Evolutionary conservation across 1,139 yeast genomes (phyloP).

Genomic region (Kodamaea suecica): DNA sequence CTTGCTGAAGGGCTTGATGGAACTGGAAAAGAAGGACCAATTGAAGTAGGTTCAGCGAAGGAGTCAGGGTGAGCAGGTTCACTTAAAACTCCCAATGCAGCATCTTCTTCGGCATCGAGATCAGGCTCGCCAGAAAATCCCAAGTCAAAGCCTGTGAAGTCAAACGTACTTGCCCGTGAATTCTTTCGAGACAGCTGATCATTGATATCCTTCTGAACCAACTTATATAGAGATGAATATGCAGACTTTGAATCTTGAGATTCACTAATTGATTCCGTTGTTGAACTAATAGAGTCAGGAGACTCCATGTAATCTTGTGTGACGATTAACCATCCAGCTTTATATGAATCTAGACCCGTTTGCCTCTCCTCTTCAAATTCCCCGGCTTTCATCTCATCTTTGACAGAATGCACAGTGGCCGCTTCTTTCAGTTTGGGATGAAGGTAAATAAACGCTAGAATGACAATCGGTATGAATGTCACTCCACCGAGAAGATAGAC

Average conservation of each 20-base stretch:
- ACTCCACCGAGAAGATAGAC: constrained; percentile 65
- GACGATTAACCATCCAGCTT: constrained; percentile 79
- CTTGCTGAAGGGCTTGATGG: too few species aligned
- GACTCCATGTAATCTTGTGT: constrained; percentile 70
- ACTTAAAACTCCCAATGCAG: constrained; percentile 10
- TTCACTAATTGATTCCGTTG: constrained; percentile 37
- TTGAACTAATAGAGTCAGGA: constrained; percentile 32
- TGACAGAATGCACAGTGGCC: constrained; percentile 20
- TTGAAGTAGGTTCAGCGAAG: too few species aligned
- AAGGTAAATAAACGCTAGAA: constrained; percentile 34
- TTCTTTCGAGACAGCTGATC: constrained; percentile 16
- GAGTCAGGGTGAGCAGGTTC: too few species aligned
- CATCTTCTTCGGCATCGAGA: constrained; percentile 6
- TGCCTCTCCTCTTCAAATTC: constrained; percentile 56
- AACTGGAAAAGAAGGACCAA: too few species aligned
- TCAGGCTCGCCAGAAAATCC: constrained; percentile 5
- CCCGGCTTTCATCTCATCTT: constrained; percentile 49
- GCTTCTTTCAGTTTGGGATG: constrained; percentile 24
- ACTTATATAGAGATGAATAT: constrained; percentile 56
- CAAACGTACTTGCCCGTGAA: constrained; percentile 18
- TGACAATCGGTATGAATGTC: constrained; percentile 64
- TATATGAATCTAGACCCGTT: constrained; percentile 63
- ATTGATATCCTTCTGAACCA: constrained; percentile 38
- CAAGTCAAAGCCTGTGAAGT: constrained; percentile 10
- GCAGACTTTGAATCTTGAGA: constrained; percentile 50